Conservation (phyloP, 1,284 basidiomycete genomes). For the Heterobasidion irregulare region DNA sequence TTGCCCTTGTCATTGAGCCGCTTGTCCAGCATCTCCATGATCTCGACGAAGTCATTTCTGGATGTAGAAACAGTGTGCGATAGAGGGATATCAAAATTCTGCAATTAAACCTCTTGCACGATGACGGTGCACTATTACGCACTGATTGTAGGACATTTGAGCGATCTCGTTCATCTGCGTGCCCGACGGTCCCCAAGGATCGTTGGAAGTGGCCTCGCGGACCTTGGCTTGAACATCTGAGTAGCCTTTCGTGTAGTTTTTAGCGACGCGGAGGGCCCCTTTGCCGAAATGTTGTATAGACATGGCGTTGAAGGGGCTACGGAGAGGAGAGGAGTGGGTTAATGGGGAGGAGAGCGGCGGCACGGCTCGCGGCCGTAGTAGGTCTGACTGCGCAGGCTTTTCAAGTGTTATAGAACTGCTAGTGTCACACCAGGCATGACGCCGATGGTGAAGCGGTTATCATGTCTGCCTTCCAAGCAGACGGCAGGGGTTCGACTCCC, state of each 20-base stretch:
- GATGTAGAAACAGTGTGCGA: neutral
- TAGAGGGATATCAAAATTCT: neutral
- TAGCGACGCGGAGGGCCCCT: conserved; percentile 78
- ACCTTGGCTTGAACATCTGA: conserved; percentile 94
- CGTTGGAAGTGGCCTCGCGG: conserved; percentile 99
- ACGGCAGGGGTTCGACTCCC: conserved; percentile 79
- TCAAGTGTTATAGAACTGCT: neutral
- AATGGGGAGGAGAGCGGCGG: neutral
- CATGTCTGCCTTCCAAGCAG: conserved; percentile 83
- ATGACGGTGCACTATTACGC: conserved; percentile 23
- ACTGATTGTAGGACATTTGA: conserved; percentile 98
- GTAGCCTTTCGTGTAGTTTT: conserved; percentile 95
- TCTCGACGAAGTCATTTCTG: conserved; percentile 97
- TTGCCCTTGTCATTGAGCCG: conserved; percentile 99
- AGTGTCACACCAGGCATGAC: conserved; percentile 15
- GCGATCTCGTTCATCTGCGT: conserved; percentile 99
- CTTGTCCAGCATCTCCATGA: conserved; percentile 99
- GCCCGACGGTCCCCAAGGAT: conserved; percentile 97
- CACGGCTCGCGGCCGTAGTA: neutral
- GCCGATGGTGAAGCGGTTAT: conserved; percentile 76
- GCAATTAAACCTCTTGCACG: neutral
- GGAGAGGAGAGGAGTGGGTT: neutral
- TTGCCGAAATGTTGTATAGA: conserved; percentile 64
- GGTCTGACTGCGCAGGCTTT: neutral
- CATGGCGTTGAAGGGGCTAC: conserved; percentile 12